Evolutionary conservation across 1,139 yeast species (phyloP), one percentile per base, ranked within the genome.

Genomic region (Taphrina deformans): DNA sequence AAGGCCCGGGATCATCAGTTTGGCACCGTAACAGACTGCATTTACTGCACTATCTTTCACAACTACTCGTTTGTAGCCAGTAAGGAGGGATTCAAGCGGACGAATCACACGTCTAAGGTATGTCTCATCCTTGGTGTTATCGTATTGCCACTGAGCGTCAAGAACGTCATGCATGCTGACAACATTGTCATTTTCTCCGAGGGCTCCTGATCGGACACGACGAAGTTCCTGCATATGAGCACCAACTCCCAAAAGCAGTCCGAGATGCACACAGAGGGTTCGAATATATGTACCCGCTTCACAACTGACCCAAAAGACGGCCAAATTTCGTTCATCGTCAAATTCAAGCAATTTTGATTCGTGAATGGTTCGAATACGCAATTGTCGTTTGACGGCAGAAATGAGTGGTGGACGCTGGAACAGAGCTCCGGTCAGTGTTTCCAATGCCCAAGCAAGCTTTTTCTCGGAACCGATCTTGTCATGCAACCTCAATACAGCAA

Each of bases 221-320:
- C 99, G 91, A 74, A 93, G 87, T 80, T 93, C 99, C 83, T 93
- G 99, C 99, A 93, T 93, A 80, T 93, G 99, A 72, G 98, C 99
- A 77, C 99, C 99, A 73, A 91, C 98, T 73, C 98, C 97, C 72
- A 93, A 83, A 69, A 93, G 83, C 96, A 93, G 92, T 81, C 99
- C 99, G 75, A 93, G 82, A 79, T 93, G 99, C 69, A 93, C 99
- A 86, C 99, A 93, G 74, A 93, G 82, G 65, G 99, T 93, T 85
- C 99, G 89, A 97, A 93, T 93, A 80, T 93, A 93, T 70, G 99
- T 93, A 79, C 99, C 99, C 69, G 99, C 99, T 82, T 93, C 99
- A 84, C 99, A 93, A 55, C 96, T 88, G 68, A 98, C 98, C 99
- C 99, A 93, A 82, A 93, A 93, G 45, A 93, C 98, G 80, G 96